A percentile compares a stretch with the other conserved stretches of the same genome.
Evolutionary conservation across 805 yeast species (phyloP).

Genomic region (Hanseniaspora occidentalis): DNA sequence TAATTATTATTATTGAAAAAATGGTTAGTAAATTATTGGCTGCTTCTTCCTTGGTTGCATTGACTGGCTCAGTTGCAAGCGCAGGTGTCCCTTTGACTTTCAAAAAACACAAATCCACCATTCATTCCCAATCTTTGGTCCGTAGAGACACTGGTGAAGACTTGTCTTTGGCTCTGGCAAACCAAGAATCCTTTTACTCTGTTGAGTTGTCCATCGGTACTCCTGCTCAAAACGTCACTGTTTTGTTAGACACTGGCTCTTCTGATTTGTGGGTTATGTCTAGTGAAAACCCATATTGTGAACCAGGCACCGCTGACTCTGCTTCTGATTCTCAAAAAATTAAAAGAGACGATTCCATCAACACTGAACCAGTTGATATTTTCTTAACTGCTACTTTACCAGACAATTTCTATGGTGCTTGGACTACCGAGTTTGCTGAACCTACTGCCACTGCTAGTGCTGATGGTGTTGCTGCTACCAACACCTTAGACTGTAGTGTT

Average conservation of each 20-base stretch:
- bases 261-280: constrained; percentile 58
- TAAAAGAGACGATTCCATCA: constrained; percentile 5
- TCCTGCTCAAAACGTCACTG: constrained; percentile 38
- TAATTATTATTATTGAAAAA: background rate
- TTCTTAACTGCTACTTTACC: constrained; percentile 6
- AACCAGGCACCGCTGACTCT: constrained; percentile 8
- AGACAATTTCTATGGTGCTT: constrained; percentile 3
- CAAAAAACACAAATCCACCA: constrained; percentile 2
- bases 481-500: constrained; percentile 20
- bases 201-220: constrained; percentile 43
- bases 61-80: constrained; percentile 1
- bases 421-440: constrained; percentile 2
- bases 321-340: background rate
- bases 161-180: constrained; percentile 22
- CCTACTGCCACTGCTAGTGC: constrained; percentile 1
- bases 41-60: background rate
- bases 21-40: constrained; percentile 3
- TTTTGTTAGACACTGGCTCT: constrained; percentile 66
- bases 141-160: constrained; percentile 2
- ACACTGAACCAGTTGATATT: constrained; percentile 4
- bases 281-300: constrained; percentile 34
- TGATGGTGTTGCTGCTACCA: constrained; percentile 1
- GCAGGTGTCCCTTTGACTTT: constrained; percentile 2
- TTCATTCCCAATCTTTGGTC: constrained; percentile 2
- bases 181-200: constrained; percentile 33